Base-by-base conservation (phyloP, 2,329 filamentous ascomycete genomes). In the Polytolypa hystricis region DNA sequence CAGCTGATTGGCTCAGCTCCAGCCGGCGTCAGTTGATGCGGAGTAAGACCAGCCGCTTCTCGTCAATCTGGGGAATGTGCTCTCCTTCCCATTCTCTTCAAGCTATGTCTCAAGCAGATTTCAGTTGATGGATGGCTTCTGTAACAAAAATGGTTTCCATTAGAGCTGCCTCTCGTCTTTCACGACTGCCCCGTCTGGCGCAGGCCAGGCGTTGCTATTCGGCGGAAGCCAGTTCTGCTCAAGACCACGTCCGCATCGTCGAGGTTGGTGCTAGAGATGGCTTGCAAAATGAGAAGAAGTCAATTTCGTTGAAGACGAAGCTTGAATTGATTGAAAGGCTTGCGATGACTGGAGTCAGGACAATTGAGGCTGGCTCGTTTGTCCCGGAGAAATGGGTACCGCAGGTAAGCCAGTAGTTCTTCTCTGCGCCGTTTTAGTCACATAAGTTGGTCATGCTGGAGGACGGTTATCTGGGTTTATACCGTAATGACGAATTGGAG, bases 331-430 rank as follows among this genome's bases (percentile, higher is more conserved):
- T 71, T 23, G 48, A 56, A 21, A 56, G 58, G 20, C 57, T 72
- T 10, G 59, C 64, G 4, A 58, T 57, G 30, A 69, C 67, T 0
- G 69, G 69, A 5, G 53, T 71, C 10, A 64, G 59, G 10, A 64
- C 64, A 34, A 66, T 72, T 32, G 69, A 72, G 48, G 65, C 66
- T 2, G 69, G 69, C 8, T 71, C 67, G 3, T 69, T 70, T 45
- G 69, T 72, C 11, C 61, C 67, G 11, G 65, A 65, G 3, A 70
- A 71, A 64, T 69, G 66, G 64, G 64, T 72, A 29, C 69, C 69
- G 20, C 69, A 72, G 60, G 65, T 68, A 25, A n/a, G n/a, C n/a
- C n/a, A n/a, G n/a, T n/a, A n/a, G n/a, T n/a, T n/a, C n/a, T n/a
- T n/a, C n/a, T n/a, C n/a, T n/a, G n/a, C 21, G 21, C 21, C 21